Conservation (phyloP, 148 eudicot genomes). For the Vaccinium myrtillus region DNA sequence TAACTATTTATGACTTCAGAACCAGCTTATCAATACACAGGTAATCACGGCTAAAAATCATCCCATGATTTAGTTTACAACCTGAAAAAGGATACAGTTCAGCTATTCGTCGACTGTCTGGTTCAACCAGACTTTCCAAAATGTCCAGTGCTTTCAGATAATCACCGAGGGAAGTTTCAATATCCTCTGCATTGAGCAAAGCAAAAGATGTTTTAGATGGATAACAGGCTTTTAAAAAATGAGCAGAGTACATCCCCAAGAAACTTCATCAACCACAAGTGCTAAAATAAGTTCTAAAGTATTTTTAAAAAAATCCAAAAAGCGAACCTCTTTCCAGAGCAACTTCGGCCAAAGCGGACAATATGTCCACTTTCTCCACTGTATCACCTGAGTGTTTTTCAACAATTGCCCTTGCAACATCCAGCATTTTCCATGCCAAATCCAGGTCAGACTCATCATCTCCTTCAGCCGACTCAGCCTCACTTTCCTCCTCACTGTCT, state of each 20-base stretch:
- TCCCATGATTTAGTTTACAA: neutral
- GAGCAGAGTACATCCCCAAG: neutral
- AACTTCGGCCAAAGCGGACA: constrained; percentile 92
- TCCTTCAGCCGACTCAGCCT: constrained; percentile 57
- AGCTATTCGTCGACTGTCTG: constrained; percentile 78
- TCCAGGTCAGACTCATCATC: constrained; percentile 96
- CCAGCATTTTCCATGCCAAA: constrained; percentile 96
- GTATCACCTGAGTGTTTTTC: constrained; percentile 73
- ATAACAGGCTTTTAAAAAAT: neutral
- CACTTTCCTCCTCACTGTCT: constrained; percentile 64
- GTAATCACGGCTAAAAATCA: neutral
- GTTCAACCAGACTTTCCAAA: constrained; percentile 83
- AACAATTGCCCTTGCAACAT: constrained; percentile 89
- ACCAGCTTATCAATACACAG: neutral
- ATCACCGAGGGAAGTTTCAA: constrained; percentile 89
- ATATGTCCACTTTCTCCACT: constrained; percentile 79
- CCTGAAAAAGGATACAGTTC: constrained; percentile 75
- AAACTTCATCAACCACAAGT: constrained; percentile 4
- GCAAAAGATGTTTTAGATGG: neutral
- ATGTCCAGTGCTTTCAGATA: constrained; percentile 76
- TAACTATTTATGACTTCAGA: neutral
- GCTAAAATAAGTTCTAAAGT: neutral
- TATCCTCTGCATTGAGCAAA: constrained; percentile 63
- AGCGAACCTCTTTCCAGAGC: constrained; percentile 83
- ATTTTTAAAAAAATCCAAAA: neutral